Percentiles rank a stretch among this genome's conserved stretches.
Conservation (phyloP, 2,329 filamentous ascomycete genomes). For the Ophiobolus disseminans region DNA sequence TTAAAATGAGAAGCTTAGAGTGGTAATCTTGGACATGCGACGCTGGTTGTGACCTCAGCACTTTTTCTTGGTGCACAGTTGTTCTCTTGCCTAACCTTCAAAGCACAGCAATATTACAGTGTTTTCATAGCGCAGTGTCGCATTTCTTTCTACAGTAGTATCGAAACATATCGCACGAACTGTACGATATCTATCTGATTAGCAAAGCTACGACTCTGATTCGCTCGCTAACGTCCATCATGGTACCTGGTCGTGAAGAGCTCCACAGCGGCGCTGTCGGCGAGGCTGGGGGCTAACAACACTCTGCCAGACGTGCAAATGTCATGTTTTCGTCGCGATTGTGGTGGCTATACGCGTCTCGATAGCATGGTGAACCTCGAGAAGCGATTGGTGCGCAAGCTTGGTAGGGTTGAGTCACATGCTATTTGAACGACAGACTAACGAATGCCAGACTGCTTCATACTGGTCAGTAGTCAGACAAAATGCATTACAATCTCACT, state of each 20-base stretch:
- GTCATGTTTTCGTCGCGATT: not conserved
- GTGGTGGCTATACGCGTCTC: constrained; percentile 8
- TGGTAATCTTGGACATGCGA: too few relatives aligned
- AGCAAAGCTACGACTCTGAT: constrained; percentile 20
- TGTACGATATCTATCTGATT: constrained; percentile 15
- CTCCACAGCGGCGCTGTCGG: constrained; percentile 5
- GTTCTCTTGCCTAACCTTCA: too few relatives aligned
- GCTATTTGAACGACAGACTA: not conserved
- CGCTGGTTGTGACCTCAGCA: too few relatives aligned
- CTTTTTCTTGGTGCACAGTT: too few relatives aligned
- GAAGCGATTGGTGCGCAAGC: constrained; percentile 35
- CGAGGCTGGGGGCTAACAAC: not conserved
- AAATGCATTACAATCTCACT: not conserved
- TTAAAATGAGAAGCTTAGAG: too few relatives aligned
- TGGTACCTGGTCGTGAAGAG: constrained; percentile 14
- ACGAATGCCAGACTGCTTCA: constrained; percentile 33
- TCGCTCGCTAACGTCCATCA: constrained; percentile 28
- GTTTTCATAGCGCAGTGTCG: too few relatives aligned
- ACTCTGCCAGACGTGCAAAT: not conserved
- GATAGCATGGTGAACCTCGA: constrained; percentile 25
- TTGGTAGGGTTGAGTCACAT: constrained; percentile 14
- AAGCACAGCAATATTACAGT: too few relatives aligned
- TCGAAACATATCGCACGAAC: not conserved
- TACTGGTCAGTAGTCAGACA: constrained; percentile 18
- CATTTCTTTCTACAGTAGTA: too few relatives aligned